These are phyloP conservation scores for Dentipellis fragilis DNA, from an alignment of 768 basidiomycete species.

Conservation along the genomic window DNA sequence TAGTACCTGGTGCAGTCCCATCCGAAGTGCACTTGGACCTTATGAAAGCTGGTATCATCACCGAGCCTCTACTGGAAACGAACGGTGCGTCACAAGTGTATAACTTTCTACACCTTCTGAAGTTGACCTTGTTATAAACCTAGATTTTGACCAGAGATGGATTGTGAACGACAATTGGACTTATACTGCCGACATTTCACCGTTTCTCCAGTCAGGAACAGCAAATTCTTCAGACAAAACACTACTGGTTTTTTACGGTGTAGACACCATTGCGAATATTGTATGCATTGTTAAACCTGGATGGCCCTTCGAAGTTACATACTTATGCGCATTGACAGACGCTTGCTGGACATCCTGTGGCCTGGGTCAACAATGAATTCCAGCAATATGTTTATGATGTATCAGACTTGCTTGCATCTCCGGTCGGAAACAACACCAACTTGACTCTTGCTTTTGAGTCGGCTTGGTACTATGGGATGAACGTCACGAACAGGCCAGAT, in stretches of 20 bases:
- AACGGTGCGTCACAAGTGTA: conserved; percentile 29
- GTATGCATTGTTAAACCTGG: conserved; percentile 16
- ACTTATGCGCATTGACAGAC: conserved; percentile 25
- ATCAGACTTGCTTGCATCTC: conserved; percentile 28
- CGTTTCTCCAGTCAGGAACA: conserved; percentile 24
- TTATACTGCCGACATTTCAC: conserved; percentile 42
- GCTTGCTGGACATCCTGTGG: conserved; percentile 38
- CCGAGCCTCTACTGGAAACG: conserved; percentile 41
- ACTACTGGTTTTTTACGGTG: conserved; percentile 43
- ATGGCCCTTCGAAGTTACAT: no score
- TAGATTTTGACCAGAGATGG: conserved; percentile 49
- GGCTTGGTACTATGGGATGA: conserved; percentile 42
- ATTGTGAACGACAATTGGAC: conserved; percentile 49
- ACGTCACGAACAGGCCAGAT: conserved; percentile 40
- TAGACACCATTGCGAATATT: conserved; percentile 49
- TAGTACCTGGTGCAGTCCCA: conserved; percentile 39
- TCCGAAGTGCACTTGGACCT: conserved; percentile 49
- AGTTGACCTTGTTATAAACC: not conserved
- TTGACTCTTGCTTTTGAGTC: conserved; percentile 44
- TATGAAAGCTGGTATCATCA: conserved; percentile 39
- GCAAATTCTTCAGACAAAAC: conserved; percentile 20
- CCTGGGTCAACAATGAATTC: conserved; percentile 52
- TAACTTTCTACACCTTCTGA: no score
- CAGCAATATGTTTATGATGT: conserved; percentile 45
- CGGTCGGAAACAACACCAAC: conserved; percentile 27